phyloP scores from a whole-genome alignment of 208 protist species.

The Crithidia fasciculata region DNA sequence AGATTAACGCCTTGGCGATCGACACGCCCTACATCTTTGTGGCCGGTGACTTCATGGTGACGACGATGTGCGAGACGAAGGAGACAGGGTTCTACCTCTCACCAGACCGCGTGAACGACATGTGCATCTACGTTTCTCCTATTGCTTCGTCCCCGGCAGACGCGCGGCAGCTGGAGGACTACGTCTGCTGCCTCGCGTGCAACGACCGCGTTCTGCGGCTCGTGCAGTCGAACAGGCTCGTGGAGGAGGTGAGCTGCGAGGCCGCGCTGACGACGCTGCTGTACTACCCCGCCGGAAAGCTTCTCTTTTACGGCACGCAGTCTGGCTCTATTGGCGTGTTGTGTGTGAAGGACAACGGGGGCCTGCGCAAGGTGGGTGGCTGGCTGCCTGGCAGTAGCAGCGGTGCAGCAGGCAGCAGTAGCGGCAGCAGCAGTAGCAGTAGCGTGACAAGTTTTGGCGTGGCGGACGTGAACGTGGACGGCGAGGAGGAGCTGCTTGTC shows the following conservation, averaged over 20 bases:
- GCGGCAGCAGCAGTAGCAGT: conserved; percentile 29
- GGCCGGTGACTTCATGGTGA: conserved; percentile 86
- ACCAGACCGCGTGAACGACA: conserved; percentile 84
- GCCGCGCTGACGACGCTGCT: conserved; percentile 66
- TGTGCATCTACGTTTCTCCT: conserved; percentile 41
- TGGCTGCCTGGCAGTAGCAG: conserved; percentile 26
- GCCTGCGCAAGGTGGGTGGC: conserved; percentile 36
- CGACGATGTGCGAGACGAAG: conserved; percentile 72
- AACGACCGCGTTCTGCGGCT: conserved; percentile 83
- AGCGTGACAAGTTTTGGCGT: conserved; percentile 56
- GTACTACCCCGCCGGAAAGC: conserved; percentile 31
- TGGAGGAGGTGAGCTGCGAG: conserved; percentile 77
- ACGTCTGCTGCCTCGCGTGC: conserved; percentile 77
- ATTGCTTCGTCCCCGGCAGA: background rate
- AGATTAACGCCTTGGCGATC: conserved; percentile 63
- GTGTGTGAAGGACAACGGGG: conserved; percentile 32
- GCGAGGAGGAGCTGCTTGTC: conserved; percentile 70
- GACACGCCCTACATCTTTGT: conserved; percentile 85
- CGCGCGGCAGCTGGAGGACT: conserved; percentile 55
- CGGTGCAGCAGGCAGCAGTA: background rate
- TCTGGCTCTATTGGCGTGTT: conserved; percentile 76
- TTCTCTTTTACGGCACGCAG: conserved; percentile 83
- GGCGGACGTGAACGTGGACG: conserved; percentile 72
- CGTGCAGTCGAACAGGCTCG: conserved; percentile 54
- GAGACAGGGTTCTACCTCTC: conserved; percentile 89